These are phyloP conservation scores for Chenopodium suecicum DNA, from an alignment of 148 eudicot species.

Conservation along the genomic window DNA sequence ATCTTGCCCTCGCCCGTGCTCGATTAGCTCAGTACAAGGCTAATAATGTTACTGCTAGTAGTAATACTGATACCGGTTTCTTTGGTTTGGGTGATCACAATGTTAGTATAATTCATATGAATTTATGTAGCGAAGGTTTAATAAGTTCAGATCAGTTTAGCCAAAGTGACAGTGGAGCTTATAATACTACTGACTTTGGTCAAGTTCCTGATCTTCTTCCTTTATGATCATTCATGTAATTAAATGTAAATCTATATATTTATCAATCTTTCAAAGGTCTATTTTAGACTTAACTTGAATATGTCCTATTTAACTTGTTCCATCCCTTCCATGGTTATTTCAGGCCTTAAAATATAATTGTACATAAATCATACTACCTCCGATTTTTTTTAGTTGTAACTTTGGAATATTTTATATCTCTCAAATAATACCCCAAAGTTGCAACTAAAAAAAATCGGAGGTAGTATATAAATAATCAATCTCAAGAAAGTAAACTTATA, in stretches of 20 bases:
- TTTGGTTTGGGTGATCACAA: constrained; percentile 8
- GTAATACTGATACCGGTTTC: neutral
- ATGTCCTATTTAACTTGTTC: neutral
- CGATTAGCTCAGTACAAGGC: constrained; percentile 46
- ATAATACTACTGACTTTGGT: constrained; percentile 25
- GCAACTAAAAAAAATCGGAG: too few species aligned
- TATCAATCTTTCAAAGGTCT: neutral
- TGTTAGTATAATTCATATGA: constrained; percentile 10
- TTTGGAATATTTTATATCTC: too few species aligned
- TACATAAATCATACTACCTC: too few species aligned
- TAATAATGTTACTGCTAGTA: neutral
- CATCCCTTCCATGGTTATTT: neutral
- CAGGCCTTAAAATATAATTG: neutral
- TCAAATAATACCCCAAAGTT: too few species aligned
- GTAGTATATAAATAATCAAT: too few species aligned
- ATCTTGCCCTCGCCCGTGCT: constrained; percentile 52
- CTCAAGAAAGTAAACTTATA: neutral
- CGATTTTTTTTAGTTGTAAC: too few species aligned
- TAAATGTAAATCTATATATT: neutral
- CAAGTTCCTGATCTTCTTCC: constrained; percentile 35
- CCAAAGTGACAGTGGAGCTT: constrained; percentile 22
- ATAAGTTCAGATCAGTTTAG: constrained; percentile 22
- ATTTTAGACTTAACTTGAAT: neutral
- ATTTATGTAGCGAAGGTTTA: constrained; percentile 1
- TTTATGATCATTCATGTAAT: constrained; percentile 1